Percentiles rank a stretch among this genome's conserved stretches.
These are phyloP conservation scores for Lotus japonicus DNA, from an alignment of 306 rosid species.

Conservation along the genomic window DNA sequence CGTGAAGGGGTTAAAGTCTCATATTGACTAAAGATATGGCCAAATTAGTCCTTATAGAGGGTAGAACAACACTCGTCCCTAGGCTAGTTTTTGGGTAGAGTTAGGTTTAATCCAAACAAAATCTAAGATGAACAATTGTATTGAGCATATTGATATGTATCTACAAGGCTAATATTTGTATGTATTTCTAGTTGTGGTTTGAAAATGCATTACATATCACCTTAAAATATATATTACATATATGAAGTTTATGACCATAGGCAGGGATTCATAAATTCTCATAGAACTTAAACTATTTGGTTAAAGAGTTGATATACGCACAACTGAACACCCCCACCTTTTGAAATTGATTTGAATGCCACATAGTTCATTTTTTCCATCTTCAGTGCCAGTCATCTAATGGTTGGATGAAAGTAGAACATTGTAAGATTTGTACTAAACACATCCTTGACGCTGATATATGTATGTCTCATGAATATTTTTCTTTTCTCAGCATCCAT, in stretches of 20 bases:
- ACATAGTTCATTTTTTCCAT: background rate
- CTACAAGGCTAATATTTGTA: background rate
- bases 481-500: slow-evolving; percentile 26
- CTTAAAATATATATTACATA: no score
- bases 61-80: no score
- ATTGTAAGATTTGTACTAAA: background rate
- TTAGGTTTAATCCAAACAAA: no score
- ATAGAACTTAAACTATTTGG: background rate
- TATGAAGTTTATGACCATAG: background rate
- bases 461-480: slow-evolving; percentile 2
- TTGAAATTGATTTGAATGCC: background rate
- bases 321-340: background rate
- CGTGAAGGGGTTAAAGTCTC: no score
- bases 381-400: background rate
- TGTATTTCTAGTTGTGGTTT: background rate
- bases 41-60: no score
- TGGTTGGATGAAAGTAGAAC: background rate
- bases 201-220: background rate
- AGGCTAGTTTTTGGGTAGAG: no score
- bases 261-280: background rate
- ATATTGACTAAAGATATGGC: no score
- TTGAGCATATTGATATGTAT: background rate
- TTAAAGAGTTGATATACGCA: background rate
- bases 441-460: background rate
- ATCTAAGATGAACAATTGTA: background rate